phyloP scores from a whole-genome alignment of 2,329 filamentous ascomycete species.

The Cytospora piceae region DNA sequence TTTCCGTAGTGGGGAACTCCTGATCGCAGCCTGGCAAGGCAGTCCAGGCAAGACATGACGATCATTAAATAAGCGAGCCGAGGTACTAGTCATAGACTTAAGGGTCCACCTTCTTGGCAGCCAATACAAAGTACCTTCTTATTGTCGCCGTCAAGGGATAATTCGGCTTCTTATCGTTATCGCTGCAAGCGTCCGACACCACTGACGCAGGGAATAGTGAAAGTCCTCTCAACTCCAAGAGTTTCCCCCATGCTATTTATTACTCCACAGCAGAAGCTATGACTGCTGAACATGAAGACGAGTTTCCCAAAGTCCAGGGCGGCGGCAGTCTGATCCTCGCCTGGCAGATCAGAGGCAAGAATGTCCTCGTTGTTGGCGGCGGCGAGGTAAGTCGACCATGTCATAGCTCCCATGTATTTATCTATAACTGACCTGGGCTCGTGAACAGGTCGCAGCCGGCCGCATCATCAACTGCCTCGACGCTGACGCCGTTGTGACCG shows the following conservation, averaged over 20 bases:
- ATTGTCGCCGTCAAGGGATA: background rate
- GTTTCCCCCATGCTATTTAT: background rate
- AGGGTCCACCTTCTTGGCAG: background rate
- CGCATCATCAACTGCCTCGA: slow-evolving; percentile 94
- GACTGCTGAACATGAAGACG: slow-evolving; percentile 31
- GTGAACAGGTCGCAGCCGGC: slow-evolving; percentile 82
- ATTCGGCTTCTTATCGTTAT: slow-evolving; percentile 4
- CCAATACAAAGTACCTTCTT: background rate
- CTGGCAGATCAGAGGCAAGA: slow-evolving; percentile 91
- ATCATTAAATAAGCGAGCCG: background rate
- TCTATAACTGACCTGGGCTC: background rate
- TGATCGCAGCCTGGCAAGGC: background rate
- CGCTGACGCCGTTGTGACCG: slow-evolving; percentile 86
- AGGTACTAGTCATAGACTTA: background rate
- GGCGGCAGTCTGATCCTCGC: slow-evolving; percentile 93
- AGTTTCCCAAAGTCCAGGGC: slow-evolving; percentile 81
- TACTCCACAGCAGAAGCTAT: background rate
- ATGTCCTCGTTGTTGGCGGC: slow-evolving; percentile 89
- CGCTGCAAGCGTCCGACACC: background rate
- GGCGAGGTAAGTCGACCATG: slow-evolving; percentile 70
- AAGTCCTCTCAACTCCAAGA: background rate
- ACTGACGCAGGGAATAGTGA: too few species aligned
- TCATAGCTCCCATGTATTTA: background rate
- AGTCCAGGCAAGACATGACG: background rate
- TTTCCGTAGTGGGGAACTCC: slow-evolving; percentile 3